Evolutionary conservation across 192 early-diverging fungal genomes (phyloP).

Genomic region (Podila verticillata): DNA sequence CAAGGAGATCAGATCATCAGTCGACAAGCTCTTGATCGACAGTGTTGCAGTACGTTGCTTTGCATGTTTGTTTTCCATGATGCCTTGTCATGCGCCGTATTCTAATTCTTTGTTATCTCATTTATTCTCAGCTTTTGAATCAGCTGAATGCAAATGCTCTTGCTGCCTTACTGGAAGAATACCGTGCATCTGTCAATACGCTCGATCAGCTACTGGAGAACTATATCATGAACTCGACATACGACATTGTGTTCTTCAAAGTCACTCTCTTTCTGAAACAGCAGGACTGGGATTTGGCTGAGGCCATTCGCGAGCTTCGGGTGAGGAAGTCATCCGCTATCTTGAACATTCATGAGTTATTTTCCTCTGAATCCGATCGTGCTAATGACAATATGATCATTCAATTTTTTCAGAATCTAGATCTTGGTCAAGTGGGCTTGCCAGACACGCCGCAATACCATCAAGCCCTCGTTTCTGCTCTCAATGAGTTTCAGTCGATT

Average conservation of each 20-base stretch:
- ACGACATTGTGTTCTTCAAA: conserved; percentile 64
- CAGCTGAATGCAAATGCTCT: conserved; percentile 22
- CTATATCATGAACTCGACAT: conserved; percentile 64
- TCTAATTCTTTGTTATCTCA: background rate
- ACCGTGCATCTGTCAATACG: conserved; percentile 11
- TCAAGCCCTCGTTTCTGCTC: conserved; percentile 39
- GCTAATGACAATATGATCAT: background rate
- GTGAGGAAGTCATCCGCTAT: conserved; percentile 4
- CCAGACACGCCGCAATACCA: conserved; percentile 42
- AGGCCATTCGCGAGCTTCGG: conserved; percentile 46
- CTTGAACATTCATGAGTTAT: background rate
- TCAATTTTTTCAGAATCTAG: conserved; percentile 44
- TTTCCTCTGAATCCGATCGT: background rate
- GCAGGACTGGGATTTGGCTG: conserved; percentile 47
- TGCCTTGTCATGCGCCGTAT: background rate
- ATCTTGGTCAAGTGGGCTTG: conserved; percentile 58
- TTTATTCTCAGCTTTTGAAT: conserved; percentile 31
- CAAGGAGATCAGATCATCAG: conserved; percentile 30
- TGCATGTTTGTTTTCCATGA: no score
- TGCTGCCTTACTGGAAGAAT: conserved; percentile 19
- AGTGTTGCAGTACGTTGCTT: conserved; percentile 26
- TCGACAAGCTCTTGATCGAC: conserved; percentile 21
- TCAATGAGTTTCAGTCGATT: conserved; percentile 56
- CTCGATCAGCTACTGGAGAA: conserved; percentile 52
- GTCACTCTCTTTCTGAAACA: conserved; percentile 52